phyloP scores from a whole-genome alignment of 345 rosid species.

The Citrus cavaleriei region DNA sequence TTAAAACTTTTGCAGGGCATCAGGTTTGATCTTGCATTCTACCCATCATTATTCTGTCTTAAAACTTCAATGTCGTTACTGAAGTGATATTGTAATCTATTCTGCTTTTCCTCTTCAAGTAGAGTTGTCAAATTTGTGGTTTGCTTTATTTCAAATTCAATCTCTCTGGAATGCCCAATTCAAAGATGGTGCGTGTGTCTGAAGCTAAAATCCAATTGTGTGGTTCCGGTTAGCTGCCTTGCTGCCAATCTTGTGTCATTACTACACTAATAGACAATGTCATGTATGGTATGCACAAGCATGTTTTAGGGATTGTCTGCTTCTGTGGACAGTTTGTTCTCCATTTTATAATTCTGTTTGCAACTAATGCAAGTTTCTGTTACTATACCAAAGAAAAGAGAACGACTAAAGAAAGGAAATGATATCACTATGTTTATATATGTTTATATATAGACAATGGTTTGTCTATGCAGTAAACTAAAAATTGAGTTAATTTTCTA shows the following conservation, averaged over 20 bases:
- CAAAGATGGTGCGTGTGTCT: not conserved
- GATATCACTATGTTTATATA: not conserved
- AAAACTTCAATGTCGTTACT: not conserved
- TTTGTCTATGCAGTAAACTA: not conserved
- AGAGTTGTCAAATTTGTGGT: not conserved
- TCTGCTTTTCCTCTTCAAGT: not conserved
- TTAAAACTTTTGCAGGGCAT: constrained; percentile 86
- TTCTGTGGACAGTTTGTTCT: not conserved
- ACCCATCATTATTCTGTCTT: not conserved
- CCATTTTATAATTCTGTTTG: not conserved
- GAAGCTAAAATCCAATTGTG: not conserved
- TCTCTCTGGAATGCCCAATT: not conserved
- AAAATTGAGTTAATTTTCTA: not conserved
- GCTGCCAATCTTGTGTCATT: not conserved
- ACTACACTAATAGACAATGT: not conserved
- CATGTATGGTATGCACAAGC: not conserved
- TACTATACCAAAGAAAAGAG: not conserved
- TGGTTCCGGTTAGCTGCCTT: not conserved
- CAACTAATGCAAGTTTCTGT: not conserved
- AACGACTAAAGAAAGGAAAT: not conserved
- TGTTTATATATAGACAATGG: not conserved
- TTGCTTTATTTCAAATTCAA: not conserved
- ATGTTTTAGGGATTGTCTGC: not conserved
- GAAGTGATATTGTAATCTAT: not conserved
- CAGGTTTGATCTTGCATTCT: constrained; percentile 48